phyloP scores from a whole-genome alignment of 2,329 filamentous ascomycete genomes.

The Fusarium luffae region DNA sequence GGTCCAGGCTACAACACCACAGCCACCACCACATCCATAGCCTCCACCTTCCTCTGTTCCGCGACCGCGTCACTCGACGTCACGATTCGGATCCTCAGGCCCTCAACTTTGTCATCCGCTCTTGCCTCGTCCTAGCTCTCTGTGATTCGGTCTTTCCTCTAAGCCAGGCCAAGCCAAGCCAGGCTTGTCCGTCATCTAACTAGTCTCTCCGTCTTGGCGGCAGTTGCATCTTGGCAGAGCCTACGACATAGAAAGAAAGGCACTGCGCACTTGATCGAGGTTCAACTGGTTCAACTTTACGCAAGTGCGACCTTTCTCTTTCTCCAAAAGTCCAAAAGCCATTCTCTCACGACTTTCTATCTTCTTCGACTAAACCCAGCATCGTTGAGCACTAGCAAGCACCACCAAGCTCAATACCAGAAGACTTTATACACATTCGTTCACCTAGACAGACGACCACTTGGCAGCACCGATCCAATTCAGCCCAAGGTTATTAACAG shows the following conservation, averaged over 20 bases:
- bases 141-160: conserved; percentile 30
- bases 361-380: conserved; percentile 5
- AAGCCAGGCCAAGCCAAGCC: conserved; percentile 29
- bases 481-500: background rate
- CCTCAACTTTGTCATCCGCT: background rate
- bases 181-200: conserved; percentile 26
- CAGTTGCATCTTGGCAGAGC: conserved; percentile 33
- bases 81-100: conserved; percentile 10
- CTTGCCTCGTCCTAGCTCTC: background rate
- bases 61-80: conserved; percentile 21
- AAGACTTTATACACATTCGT: too few relatives aligned
- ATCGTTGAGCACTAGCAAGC: too few relatives aligned
- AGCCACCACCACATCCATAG: conserved; percentile 8
- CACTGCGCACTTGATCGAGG: conserved; percentile 23
- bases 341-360: background rate
- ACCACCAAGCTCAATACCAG: too few relatives aligned
- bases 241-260: conserved; percentile 17
- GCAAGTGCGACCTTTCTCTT: conserved; percentile 14
- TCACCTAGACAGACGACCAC: too few relatives aligned
- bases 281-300: conserved; percentile 25
- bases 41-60: background rate
- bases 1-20: conserved; percentile 19
- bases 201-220: conserved; percentile 37
- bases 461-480: conserved; percentile 5
- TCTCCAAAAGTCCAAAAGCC: background rate